Evolutionary conservation across 2,329 filamentous ascomycete species (phyloP), one percentile per base, ranked within the genome.

Genomic region (Eutypella sp.): DNA sequence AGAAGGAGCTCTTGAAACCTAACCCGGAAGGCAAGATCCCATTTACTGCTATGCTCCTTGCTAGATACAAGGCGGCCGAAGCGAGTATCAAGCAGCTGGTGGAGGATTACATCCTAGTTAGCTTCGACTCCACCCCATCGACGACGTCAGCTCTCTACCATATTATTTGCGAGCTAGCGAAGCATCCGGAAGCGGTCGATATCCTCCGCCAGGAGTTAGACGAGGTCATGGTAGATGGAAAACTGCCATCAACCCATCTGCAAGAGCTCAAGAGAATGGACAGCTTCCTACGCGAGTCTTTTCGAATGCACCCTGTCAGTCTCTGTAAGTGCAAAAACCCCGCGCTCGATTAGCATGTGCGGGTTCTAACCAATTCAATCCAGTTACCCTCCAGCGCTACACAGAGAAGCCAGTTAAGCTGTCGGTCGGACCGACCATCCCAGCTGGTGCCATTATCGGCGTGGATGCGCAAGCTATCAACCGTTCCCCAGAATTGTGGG

Each of bases 71-170:
- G 29, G 10, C 45, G 5, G 41, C 36, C 8, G 45, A 47, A 19
- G 29, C 40, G 15, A 44, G 10, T 37, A 22, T 49, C 18, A 34
- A 42, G n/a, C 44, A 51, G 25, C 38, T 49, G 3, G 27, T 44
- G 9, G 25, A 24, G 6, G 49, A 51, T 41, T 47, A 47, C 18
- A 41, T 51, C 5, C 38, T 47, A 10, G 29, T 45, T 11, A 42
- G 29, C 18, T 49, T 51, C 19, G 49, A 51, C 16, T 51, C 49
- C 4, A 51, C 49, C 2, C 47, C 49, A 3, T 49, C 46, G 3
- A 49, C 49, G 6, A 38, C 49, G 16, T 42, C 41, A 3, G 39
- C 47, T n/a, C 41, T 51, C 2, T 51, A 36, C 24, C 39, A 44
- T 16, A 34, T 34, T n/a, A 13, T 49, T 5, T 42, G 31, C 13